phyloP scores from a whole-genome alignment of 2,329 filamentous ascomycete genomes.

The Diaporthe sp. region DNA sequence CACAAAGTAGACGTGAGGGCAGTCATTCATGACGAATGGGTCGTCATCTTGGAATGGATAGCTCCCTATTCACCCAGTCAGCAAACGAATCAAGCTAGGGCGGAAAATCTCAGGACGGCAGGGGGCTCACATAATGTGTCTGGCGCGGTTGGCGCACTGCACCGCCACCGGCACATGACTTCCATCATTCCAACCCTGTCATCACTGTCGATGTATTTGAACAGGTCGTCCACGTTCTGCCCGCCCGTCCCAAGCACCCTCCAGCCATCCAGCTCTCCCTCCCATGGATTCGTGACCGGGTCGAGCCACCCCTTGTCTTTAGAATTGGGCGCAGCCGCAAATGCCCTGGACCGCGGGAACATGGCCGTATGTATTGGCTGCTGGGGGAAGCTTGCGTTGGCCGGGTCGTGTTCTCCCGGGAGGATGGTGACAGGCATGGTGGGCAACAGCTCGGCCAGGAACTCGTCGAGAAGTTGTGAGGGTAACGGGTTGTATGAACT shows the following conservation, averaged over 20 bases:
- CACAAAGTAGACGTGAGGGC: slow-evolving; percentile 92
- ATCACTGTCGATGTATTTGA: slow-evolving; percentile 87
- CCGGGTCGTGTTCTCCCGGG: slow-evolving; percentile 87
- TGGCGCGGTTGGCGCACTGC: slow-evolving; percentile 91
- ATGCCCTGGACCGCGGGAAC: slow-evolving; percentile 83
- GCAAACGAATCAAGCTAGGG: slow-evolving; percentile 14
- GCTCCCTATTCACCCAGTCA: slow-evolving; percentile 73
- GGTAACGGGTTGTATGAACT: slow-evolving; percentile 89
- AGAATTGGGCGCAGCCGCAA: slow-evolving; percentile 64
- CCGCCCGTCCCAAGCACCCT: slow-evolving; percentile 88
- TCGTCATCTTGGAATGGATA: slow-evolving; percentile 97
- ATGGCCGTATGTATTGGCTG: slow-evolving; percentile 94
- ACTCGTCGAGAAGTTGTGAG: slow-evolving; percentile 85
- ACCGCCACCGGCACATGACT: slow-evolving; percentile 91
- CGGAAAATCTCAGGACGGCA: background rate
- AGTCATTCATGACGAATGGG: slow-evolving; percentile 87
- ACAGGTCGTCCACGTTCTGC: slow-evolving; percentile 93
- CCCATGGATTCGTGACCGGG: slow-evolving; percentile 92
- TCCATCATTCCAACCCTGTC: slow-evolving; percentile 92
- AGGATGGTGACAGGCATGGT: slow-evolving; percentile 91
- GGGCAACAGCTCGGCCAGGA: slow-evolving; percentile 85
- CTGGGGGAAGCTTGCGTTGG: slow-evolving; percentile 90
- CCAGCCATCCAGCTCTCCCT: slow-evolving; percentile 92
- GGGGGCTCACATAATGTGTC: slow-evolving; percentile 88
- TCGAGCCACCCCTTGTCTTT: slow-evolving; percentile 82